A percentile compares a stretch with the other conserved stretches of the same genome.
Evolutionary conservation across 2,329 filamentous ascomycete genomes (phyloP).

Genomic region (Aspergillus udagawae): DNA sequence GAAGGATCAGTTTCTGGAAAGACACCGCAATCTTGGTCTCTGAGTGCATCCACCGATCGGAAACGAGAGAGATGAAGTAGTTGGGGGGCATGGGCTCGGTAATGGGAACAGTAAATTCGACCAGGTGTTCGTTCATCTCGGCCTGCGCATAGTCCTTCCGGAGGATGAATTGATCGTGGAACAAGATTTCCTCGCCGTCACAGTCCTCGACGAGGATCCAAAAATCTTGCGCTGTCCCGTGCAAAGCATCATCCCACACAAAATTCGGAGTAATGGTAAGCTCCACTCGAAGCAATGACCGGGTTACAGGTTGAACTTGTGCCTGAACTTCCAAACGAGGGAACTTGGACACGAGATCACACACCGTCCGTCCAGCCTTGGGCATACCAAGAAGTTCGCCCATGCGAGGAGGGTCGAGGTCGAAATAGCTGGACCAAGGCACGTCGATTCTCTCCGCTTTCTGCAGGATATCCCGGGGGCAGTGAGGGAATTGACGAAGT

Average conservation of each 20-base stretch:
- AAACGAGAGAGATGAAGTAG: constrained; percentile 94
- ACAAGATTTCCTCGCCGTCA: constrained; percentile 92
- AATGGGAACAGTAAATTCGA: constrained; percentile 95
- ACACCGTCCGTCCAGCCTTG: constrained; percentile 80
- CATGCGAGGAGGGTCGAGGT: constrained; percentile 93
- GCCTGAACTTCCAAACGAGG: constrained; percentile 89
- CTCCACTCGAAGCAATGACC: constrained; percentile 87
- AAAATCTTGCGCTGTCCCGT: constrained; percentile 85
- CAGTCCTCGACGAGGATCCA: constrained; percentile 98
- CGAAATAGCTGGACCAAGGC: constrained; percentile 89
- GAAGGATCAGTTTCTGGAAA: constrained; percentile 90
- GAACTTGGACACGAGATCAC: constrained; percentile 83
- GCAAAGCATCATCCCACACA: constrained; percentile 86
- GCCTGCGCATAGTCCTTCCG: constrained; percentile 81
- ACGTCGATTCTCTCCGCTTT: constrained; percentile 96
- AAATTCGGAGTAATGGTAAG: constrained; percentile 92
- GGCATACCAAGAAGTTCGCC: constrained; percentile 88
- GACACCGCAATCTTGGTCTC: constrained; percentile 90
- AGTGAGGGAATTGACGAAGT: constrained; percentile 80
- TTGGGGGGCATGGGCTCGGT: constrained; percentile 97
- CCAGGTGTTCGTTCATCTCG: constrained; percentile 87
- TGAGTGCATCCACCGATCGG: constrained; percentile 97
- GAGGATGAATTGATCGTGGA: constrained; percentile 89
- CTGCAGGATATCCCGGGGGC: constrained; percentile 77
- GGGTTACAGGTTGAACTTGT: constrained; percentile 88